phyloP scores from a whole-genome alignment of 2,329 filamentous ascomycete genomes.

The Penicillium sp. region DNA sequence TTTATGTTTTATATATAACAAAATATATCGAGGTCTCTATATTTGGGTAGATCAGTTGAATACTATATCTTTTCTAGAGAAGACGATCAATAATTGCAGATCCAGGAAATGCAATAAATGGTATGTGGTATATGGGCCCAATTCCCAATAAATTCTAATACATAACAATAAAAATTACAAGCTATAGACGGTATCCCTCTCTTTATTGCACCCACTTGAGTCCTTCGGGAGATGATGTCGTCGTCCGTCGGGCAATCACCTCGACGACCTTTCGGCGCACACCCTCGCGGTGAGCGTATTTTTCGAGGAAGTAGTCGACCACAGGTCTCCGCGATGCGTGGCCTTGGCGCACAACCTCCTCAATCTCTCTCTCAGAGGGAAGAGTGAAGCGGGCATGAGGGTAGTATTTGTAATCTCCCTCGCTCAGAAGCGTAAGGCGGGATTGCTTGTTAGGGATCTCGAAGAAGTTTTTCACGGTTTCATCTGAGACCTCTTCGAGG shows the following conservation, averaged over 20 bases:
- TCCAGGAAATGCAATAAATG: background rate
- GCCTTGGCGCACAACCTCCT: slow-evolving; percentile 43
- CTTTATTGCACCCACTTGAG: slow-evolving; percentile 30
- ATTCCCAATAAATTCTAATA: slow-evolving; percentile 24
- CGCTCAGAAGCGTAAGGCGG: slow-evolving; percentile 62
- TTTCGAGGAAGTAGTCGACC: slow-evolving; percentile 61
- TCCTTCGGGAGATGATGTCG: slow-evolving; percentile 42
- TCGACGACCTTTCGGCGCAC: slow-evolving; percentile 67
- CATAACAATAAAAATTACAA: slow-evolving; percentile 24
- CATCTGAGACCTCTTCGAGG: slow-evolving; percentile 63
- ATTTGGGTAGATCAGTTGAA: background rate
- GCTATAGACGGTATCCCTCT: slow-evolving; percentile 15
- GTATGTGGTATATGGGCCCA: slow-evolving; percentile 10
- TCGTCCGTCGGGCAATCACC: slow-evolving; percentile 64
- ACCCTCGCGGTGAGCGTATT: slow-evolving; percentile 65
- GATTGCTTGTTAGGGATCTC: slow-evolving; percentile 45
- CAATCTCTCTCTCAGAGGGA: slow-evolving; percentile 64
- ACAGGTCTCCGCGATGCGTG: slow-evolving; percentile 58
- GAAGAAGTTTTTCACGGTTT: slow-evolving; percentile 71
- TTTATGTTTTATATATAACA: background rate
- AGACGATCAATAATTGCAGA: background rate
- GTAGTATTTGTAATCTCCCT: slow-evolving; percentile 66
- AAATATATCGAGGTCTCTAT: background rate
- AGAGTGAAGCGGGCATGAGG: slow-evolving; percentile 69
- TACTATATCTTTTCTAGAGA: background rate